Base-by-base conservation (phyloP, 2,329 filamentous ascomycete species). In the Paecilomyces niveus region DNA sequence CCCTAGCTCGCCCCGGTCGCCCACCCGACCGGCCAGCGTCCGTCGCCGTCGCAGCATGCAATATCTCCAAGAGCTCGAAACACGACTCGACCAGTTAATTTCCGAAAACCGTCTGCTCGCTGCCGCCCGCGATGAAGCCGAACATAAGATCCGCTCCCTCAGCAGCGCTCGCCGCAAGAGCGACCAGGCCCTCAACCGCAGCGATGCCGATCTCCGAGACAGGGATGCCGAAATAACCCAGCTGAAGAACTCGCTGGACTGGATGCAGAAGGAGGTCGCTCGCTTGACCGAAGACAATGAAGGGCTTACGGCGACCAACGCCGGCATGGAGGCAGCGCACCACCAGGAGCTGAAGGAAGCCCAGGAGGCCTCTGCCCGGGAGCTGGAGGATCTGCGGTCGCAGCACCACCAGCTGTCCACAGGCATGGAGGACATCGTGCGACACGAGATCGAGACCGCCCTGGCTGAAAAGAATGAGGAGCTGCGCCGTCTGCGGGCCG, bases 11-110 rank as follows among this genome's bases (percentile, higher is more conserved):
- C 92, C 93, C 70, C 87, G 89, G 69, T 97, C 94, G 69, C 94
- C 94, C 57, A 96, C 91, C 66, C 87, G 93, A 76, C 92, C 94
- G 68, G 91, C 92, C 71, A 97, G 92, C 80, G 89, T 99, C 84
- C 92, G 93, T 68, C 92, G 93, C 72, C 90, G 93, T 71, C 94
- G 96, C 77, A 97, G 93, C 82, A 93, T 97, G 87, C 93, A 97
- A 78, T 86, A 93, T 57, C 86, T 97, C 61, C 78, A 83, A 70
- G 93, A 99, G 68, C 86, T 99, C 70, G 92, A 97, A 79, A 82
- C 85, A 60, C 86, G 84, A 68, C 83, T 99, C 67, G 91, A 97
- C 66, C 88, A 93, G 74, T 81, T 99, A 63, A 80, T 89, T 49
- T 86, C 88, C 22, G 93, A 99, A 73, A 97, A 97, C 70, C 86